Evolutionary conservation across 139 green algal species (phyloP).

Genomic region (Mychonastes homosphaera): DNA sequence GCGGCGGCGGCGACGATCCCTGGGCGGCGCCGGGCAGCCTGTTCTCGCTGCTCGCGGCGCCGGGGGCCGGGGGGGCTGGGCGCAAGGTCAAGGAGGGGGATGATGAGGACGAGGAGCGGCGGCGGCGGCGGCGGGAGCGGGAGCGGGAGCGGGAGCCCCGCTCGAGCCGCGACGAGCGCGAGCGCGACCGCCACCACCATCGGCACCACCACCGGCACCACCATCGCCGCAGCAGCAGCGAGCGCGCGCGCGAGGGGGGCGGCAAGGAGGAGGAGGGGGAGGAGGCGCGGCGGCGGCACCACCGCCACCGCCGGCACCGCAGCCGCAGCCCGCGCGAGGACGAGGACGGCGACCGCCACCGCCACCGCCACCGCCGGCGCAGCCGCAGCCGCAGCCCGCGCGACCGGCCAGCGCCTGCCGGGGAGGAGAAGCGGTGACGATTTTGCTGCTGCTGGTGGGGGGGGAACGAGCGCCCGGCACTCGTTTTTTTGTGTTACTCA

Average conservation of each 20-base stretch:
- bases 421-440: too few species aligned
- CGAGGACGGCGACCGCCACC: background rate
- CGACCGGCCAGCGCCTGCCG: too few species aligned
- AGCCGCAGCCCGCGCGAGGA: background rate
- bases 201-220: background rate
- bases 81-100: background rate
- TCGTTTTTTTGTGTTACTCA: too few species aligned
- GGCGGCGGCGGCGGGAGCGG: background rate
- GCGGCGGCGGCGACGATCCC: constrained; percentile 19
- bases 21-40: constrained; percentile 28
- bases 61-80: background rate
- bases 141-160: too few species aligned
- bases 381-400: background rate
- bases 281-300: background rate
- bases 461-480: too few species aligned
- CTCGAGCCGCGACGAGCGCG: background rate
- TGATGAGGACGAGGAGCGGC: background rate
- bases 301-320: background rate
- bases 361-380: background rate
- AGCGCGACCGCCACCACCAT: background rate
- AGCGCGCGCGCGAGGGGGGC: background rate
- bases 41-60: constrained; percentile 23
- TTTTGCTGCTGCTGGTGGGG: too few species aligned
- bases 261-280: background rate
- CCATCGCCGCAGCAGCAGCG: background rate